Evolutionary conservation across 257 asterid genomes (phyloP), one percentile per base, ranked within the genome.

Genomic region (Solanum phureja): DNA sequence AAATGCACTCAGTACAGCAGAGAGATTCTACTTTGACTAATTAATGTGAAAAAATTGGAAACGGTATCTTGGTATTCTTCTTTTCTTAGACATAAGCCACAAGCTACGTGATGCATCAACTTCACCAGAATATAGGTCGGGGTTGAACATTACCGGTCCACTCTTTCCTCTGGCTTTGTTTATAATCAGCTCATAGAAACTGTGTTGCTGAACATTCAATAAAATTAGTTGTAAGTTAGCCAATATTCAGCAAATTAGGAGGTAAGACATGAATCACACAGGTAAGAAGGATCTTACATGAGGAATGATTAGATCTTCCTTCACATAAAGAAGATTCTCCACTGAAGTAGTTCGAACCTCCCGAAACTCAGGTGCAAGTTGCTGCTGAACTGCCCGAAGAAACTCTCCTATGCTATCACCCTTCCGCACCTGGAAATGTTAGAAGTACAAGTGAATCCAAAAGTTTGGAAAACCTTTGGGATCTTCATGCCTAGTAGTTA

Each of bases 151-250:
- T 95, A 97, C 99, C 99, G 99, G 99, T 86, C 99, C 99, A 94
- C 99, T 97, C 93, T 97, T 97, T 87, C 99, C 99, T 90, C 99
- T 90, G 18, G 99, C 99, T 93, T 97, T 97, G 94, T 95, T 96
- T 90, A 95, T 93, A 86, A 97, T 97, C 91, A 97, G 95, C 94
- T 97, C 99, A 66, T 96, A 95, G 94, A 96, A 97, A 91, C 96
- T 96, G 95, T 96, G 98, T 92, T 96, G 99, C 98, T 97, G 95
- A 42, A 76, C 6, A 77, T 56, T 35, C 69, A 87, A 62, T 24
- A 21, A 24, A 60, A 85, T 29, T 10, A 85, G 46, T 14, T 83
- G 68, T 2, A 62, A 87, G 90, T 38, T 40, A 42, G 79, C 52
- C 58, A 38, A 11, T 16, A 52, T 23, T 58, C n/a, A 84, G 37